Evolutionary conservation across 2,329 filamentous ascomycete genomes (phyloP), one percentile per base, ranked within the genome.

Genomic region (Lasiodiplodia theobromae): DNA sequence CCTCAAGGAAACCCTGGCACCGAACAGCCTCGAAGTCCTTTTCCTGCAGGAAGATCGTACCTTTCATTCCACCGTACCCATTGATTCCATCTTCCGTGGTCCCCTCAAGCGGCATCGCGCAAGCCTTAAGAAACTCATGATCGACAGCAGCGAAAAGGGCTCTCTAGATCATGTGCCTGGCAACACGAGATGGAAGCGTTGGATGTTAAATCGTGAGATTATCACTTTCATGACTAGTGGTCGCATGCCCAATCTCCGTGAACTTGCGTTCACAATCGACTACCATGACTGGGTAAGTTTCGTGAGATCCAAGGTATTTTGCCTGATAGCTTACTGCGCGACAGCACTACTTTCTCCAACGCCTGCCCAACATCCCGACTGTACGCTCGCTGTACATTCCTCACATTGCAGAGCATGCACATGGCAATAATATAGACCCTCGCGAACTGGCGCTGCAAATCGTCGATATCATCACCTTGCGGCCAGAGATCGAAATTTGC

Each of bases 271-370:
- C 72, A 87, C 88, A 1, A 85, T 96, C 67, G 87, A 93, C 70
- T 92, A 91, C 77, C 88, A 87, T 72, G 91, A 94, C 74, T 96
- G 92, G 92, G 91, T 93, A 84, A 83, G 88, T 78, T 62, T 34
- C 37, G 16, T 40, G 7, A 7, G 52, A 12, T 58, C 8, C 8
- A 37, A 37, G 28, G 47, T 14, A 44, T 40, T 23, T 23, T 37
- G 8, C 21, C 40, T 37, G 47, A 16, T 4, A 28, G 16, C 38
- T 58, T 11, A 64, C 10, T 16, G n/a, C 16, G 18, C 23, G 69
- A 69, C 70, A 93, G 91, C 92, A 96, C 78, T 89, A 88, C 71
- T 93, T 96, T 81, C 85, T 96, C 10, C 91, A 93, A 76, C 84
- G 90, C 52, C 85, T 96, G 12, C 91, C 91, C 0, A 86, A 88